Percentiles rank a stretch among this genome's conserved stretches.
phyloP scores from a whole-genome alignment of 2,329 filamentous ascomycete species.

The Penicillium olsonii region DNA sequence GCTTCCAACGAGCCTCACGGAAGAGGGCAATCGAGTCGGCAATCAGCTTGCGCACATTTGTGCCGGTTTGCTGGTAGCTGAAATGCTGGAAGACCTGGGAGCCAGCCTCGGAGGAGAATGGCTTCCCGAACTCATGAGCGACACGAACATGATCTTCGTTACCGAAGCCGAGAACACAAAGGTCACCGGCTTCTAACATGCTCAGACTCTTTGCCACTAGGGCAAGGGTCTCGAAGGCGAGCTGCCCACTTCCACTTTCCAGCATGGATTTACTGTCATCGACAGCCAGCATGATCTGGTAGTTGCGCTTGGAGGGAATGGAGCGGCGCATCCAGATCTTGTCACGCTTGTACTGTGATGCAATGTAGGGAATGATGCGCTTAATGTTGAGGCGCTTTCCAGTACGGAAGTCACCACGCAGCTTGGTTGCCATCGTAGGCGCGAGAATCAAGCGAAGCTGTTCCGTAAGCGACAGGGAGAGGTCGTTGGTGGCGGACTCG shows the following conservation, averaged over 20 bases:
- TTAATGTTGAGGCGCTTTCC: constrained; percentile 99
- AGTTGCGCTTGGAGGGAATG: constrained; percentile 87
- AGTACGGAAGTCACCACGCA: constrained; percentile 94
- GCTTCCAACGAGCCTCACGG: constrained; percentile 68
- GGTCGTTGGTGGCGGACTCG: constrained; percentile 78
- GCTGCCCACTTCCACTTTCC: constrained; percentile 70
- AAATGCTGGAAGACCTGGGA: constrained; percentile 84
- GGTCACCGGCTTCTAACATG: constrained; percentile 92
- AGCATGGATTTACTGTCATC: constrained; percentile 96
- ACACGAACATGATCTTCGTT: constrained; percentile 69
- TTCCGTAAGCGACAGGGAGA: constrained; percentile 87
- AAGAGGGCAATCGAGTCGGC: constrained; percentile 78
- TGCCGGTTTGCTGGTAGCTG: constrained; percentile 80
- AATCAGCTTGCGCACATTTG: constrained; percentile 79
- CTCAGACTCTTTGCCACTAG: constrained; percentile 83
- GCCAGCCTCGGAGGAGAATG: constrained; percentile 79
- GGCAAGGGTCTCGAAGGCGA: constrained; percentile 92
- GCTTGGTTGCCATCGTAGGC: constrained; percentile 91
- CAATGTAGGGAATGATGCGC: constrained; percentile 98
- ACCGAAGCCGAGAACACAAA: constrained; percentile 90
- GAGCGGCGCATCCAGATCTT: constrained; percentile 99
- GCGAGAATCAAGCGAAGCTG: constrained; percentile 94
- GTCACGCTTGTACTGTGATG: constrained; percentile 96
- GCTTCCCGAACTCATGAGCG: constrained; percentile 80
- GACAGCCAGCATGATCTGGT: constrained; percentile 96